Conservation (phyloP, 2,329 filamentous ascomycete genomes). For the Diaporthe sp. region DNA sequence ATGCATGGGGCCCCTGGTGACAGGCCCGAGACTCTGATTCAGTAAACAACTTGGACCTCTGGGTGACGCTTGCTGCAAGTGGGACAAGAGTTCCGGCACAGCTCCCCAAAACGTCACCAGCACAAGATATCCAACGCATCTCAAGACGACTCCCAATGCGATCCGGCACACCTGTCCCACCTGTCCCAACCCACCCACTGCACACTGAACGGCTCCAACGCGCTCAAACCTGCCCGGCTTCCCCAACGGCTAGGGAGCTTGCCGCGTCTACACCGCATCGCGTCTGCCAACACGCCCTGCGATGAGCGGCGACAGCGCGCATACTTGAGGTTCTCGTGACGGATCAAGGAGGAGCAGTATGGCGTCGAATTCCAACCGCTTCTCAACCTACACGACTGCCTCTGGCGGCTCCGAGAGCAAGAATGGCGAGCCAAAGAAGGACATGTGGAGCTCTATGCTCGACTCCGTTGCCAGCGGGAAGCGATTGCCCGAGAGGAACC, state of each 20-base stretch:
- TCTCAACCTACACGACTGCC: slow-evolving; percentile 71
- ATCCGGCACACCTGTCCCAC: neutral
- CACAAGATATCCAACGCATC: slow-evolving; percentile 5
- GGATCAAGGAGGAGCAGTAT: slow-evolving; percentile 34
- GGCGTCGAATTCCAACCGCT: slow-evolving; percentile 67
- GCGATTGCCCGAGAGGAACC: slow-evolving; percentile 90
- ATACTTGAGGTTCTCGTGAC: slow-evolving; percentile 35
- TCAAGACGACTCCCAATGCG: slow-evolving; percentile 5
- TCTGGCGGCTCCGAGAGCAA: slow-evolving; percentile 65
- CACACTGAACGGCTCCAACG: neutral
- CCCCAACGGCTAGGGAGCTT: slow-evolving; percentile 14
- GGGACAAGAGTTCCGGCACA: slow-evolving; percentile 29
- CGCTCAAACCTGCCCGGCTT: slow-evolving; percentile 13
- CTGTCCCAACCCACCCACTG: slow-evolving; percentile 27
- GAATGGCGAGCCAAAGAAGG: slow-evolving; percentile 82
- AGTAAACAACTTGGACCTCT: slow-evolving; percentile 36
- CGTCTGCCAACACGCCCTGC: slow-evolving; percentile 37
- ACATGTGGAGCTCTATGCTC: slow-evolving; percentile 95
- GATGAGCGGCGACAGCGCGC: slow-evolving; percentile 40
- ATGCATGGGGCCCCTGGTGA: slow-evolving; percentile 28
- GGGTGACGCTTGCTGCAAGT: slow-evolving; percentile 32
- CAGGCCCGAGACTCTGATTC: slow-evolving; percentile 29
- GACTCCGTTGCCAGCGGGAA: slow-evolving; percentile 92
- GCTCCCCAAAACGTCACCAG: slow-evolving; percentile 30
- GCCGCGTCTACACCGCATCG: slow-evolving; percentile 38